These are phyloP conservation scores for Ganoderma lucidum DNA, from an alignment of 1,284 basidiomycete species.

Conservation along the genomic window DNA sequence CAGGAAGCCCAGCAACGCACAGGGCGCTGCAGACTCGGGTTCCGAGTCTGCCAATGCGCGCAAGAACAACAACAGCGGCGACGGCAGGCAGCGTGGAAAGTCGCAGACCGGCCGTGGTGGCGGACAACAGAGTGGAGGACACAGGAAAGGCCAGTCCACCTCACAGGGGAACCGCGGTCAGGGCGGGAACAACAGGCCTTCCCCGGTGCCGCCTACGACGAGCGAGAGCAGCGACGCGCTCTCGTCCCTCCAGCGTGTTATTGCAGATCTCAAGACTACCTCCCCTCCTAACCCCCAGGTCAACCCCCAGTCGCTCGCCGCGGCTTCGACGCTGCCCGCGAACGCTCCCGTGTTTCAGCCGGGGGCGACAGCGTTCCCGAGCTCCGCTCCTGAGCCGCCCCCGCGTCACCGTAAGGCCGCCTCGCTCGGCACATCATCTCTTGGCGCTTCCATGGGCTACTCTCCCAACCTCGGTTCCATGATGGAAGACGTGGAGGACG, in stretches of 20 bases:
- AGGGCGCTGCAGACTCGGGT: conserved; percentile 64
- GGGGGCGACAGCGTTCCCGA: conserved; percentile 63
- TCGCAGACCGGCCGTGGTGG: conserved; percentile 43
- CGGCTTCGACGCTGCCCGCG: conserved; percentile 60
- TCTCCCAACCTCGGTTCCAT: conserved; percentile 82
- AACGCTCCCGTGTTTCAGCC: conserved; percentile 79
- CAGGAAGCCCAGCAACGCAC: conserved; percentile 56
- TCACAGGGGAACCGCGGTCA: conserved; percentile 55
- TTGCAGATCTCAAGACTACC: conserved; percentile 83
- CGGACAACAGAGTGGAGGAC: conserved; percentile 56
- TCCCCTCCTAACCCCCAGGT: conserved; percentile 60
- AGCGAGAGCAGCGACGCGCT: conserved; percentile 75
- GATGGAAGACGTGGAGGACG: conserved; percentile 81
- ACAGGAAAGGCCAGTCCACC: conserved; percentile 61
- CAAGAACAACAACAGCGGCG: conserved; percentile 53
- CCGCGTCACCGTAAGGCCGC: conserved; percentile 81
- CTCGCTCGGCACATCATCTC: conserved; percentile 68
- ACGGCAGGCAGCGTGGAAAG: conserved; percentile 64
- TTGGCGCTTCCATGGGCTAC: conserved; percentile 71
- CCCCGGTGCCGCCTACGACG: conserved; percentile 51
- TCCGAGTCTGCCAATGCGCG: conserved; percentile 70
- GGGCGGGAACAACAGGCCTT: conserved; percentile 43
- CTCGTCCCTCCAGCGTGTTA: conserved; percentile 82
- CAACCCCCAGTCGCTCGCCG: conserved; percentile 47
- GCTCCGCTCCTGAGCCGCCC: conserved; percentile 55